A percentile compares a stretch with the other conserved stretches of the same genome.
These are phyloP conservation scores for Wickerhamomyces ciferrii DNA, from an alignment of 805 yeast species.

Conservation along the genomic window DNA sequence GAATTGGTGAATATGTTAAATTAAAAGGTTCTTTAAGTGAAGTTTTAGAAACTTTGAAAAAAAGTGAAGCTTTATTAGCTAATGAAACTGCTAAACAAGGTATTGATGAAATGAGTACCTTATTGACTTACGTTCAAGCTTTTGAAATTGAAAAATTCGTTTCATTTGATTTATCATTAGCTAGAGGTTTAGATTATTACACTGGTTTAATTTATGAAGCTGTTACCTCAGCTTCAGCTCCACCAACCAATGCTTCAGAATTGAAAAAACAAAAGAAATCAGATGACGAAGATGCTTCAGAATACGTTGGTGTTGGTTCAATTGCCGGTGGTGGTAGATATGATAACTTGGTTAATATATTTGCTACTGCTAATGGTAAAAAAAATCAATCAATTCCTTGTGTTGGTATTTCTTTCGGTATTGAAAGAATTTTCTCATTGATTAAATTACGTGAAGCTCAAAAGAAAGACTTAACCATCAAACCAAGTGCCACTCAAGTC, in stretches of 20 bases:
- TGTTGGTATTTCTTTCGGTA: slow-evolving; percentile 96
- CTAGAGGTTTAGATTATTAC: slow-evolving; percentile 96
- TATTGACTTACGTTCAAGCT: slow-evolving; percentile 77
- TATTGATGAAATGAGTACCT: slow-evolving; percentile 68
- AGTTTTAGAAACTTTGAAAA: slow-evolving; percentile 47
- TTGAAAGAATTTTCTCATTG: slow-evolving; percentile 88
- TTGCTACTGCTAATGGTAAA: slow-evolving; percentile 76
- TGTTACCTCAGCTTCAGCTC: slow-evolving; percentile 94
- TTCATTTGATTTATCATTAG: slow-evolving; percentile 89
- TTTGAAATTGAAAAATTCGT: slow-evolving; percentile 64
- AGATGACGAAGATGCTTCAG: slow-evolving; percentile 89
- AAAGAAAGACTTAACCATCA: slow-evolving; percentile 45
- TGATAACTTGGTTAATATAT: slow-evolving; percentile 96
- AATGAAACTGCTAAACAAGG: slow-evolving; percentile 79
- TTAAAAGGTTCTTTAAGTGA: slow-evolving; percentile 72
- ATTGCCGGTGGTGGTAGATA: slow-evolving; percentile 99
- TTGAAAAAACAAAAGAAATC: slow-evolving; percentile 43
- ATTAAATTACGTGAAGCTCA: slow-evolving; percentile 69
- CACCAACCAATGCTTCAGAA: slow-evolving; percentile 76
- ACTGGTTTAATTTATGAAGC: slow-evolving; percentile 97
- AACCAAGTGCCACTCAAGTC: slow-evolving; percentile 88
- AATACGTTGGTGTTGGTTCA: slow-evolving; percentile 96
- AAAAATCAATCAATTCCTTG: slow-evolving; percentile 83
- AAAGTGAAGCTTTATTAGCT: slow-evolving; percentile 50
- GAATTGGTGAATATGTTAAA: slow-evolving; percentile 87